Conservation (phyloP, 2,329 filamentous ascomycete species). For the Aschersonia sp. region DNA sequence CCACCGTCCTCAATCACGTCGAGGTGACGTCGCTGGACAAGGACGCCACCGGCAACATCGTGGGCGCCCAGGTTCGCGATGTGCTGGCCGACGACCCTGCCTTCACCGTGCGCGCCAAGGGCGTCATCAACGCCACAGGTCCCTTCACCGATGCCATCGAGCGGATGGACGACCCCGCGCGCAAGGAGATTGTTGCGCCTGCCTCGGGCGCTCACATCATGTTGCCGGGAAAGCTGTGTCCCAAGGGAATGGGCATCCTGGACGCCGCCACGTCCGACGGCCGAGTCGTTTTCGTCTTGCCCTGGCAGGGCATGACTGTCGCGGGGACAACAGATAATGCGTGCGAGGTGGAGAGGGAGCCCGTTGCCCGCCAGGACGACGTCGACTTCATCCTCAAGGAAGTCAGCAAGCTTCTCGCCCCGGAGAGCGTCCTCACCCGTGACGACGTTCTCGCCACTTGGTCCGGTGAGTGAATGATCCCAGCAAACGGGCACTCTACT, state of each 20-base stretch:
- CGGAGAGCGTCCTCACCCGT: slow-evolving; percentile 60
- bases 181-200: slow-evolving; percentile 62
- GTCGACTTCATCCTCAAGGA: slow-evolving; percentile 74
- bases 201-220: slow-evolving; percentile 75
- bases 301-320: slow-evolving; percentile 78
- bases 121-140: slow-evolving; percentile 72
- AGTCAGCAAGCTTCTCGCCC: slow-evolving; percentile 60
- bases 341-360: slow-evolving; percentile 52
- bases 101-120: slow-evolving; percentile 63
- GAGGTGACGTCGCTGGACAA: slow-evolving; percentile 65
- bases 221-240: slow-evolving; percentile 65
- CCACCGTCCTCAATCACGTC: slow-evolving; percentile 68
- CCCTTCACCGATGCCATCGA: slow-evolving; percentile 70
- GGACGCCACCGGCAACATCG: slow-evolving; percentile 52
- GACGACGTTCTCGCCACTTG: slow-evolving; percentile 69
- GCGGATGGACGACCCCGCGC: slow-evolving; percentile 60
- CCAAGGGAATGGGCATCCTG: slow-evolving; percentile 69
- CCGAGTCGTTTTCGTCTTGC: slow-evolving; percentile 78
- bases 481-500: no score
- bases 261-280: slow-evolving; percentile 72
- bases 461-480: slow-evolving; percentile 41
- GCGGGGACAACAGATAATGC: slow-evolving; percentile 71
- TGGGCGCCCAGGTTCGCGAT: slow-evolving; percentile 41
- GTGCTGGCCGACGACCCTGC: slow-evolving; percentile 44
- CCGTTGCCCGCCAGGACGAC: slow-evolving; percentile 60